These are phyloP conservation scores for Alternaria viburni DNA, from an alignment of 2,329 filamentous ascomycete genomes.

Conservation along the genomic window DNA sequence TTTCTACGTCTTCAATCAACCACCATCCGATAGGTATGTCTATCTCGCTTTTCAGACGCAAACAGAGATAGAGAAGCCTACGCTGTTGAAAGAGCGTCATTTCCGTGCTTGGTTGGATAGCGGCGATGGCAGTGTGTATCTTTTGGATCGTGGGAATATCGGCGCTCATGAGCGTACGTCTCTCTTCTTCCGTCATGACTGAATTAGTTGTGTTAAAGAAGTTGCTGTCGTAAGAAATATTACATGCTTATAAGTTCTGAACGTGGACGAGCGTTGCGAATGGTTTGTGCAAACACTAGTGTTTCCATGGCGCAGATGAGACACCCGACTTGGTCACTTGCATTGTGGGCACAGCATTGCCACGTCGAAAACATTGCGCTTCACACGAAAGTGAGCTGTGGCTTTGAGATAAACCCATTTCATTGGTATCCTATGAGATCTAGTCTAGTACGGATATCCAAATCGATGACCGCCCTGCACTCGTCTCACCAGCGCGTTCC, in stretches of 20 bases:
- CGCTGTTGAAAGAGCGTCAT: neutral
- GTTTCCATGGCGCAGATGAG: neutral
- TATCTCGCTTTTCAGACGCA: neutral
- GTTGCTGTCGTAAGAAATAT: neutral
- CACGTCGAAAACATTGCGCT: neutral
- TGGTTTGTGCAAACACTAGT: neutral
- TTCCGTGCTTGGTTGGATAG: neutral
- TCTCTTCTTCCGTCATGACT: neutral
- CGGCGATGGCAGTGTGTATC: neutral
- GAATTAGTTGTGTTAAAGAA: neutral
- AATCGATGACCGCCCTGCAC: neutral
- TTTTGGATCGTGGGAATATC: neutral
- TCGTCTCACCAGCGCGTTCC: neutral
- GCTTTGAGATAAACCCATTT: neutral
- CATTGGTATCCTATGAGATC: neutral
- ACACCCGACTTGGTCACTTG: neutral
- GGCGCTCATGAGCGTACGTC: neutral
- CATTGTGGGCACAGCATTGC: neutral
- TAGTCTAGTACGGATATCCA: neutral
- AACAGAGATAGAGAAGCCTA: neutral
- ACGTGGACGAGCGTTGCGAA: neutral
- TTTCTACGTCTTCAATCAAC: neutral
- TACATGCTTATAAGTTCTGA: neutral
- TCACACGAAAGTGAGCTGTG: neutral
- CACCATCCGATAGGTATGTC: neutral